Conservation (phyloP, 73 alveolate genomes). For the Urostyla sp. region DNA sequence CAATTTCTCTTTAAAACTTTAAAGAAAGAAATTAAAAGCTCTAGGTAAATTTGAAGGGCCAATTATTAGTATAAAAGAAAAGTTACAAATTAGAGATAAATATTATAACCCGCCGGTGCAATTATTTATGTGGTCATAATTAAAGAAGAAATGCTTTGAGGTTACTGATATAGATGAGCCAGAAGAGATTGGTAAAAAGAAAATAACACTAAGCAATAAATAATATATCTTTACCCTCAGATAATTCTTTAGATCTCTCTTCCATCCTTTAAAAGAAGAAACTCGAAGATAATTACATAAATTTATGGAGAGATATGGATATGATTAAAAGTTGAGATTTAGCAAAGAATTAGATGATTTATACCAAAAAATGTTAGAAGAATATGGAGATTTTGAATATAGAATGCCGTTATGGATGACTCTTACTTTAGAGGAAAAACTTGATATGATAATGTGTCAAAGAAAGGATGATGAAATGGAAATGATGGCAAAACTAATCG, state of each 20-base stretch:
- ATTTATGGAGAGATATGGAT: too few species aligned
- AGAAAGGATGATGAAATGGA: slow-evolving; percentile 57
- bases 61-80: not conserved
- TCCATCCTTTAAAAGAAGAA: too few species aligned
- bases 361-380: slow-evolving; percentile 20
- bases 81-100: slow-evolving; percentile 31
- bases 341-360: too few species aligned
- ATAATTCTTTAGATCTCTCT: too few species aligned
- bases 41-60: not conserved
- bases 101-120: not conserved
- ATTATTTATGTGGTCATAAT: slow-evolving; percentile 23
- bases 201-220: too few species aligned
- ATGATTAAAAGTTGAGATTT: too few species aligned
- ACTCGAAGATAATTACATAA: too few species aligned
- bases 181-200: too few species aligned
- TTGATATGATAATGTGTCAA: slow-evolving; percentile 43
- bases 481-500: slow-evolving; percentile 23
- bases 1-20: not conserved
- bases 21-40: not conserved
- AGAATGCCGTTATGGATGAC: slow-evolving; percentile 46
- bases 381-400: slow-evolving; percentile 41
- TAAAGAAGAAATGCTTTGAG: slow-evolving; percentile 37
- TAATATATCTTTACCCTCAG: too few species aligned
- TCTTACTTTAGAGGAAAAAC: slow-evolving; percentile 12
- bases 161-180: too few species aligned